Evolutionary conservation across 768 basidiomycete genomes (phyloP).

Genomic region (Amanita thiersii): DNA sequence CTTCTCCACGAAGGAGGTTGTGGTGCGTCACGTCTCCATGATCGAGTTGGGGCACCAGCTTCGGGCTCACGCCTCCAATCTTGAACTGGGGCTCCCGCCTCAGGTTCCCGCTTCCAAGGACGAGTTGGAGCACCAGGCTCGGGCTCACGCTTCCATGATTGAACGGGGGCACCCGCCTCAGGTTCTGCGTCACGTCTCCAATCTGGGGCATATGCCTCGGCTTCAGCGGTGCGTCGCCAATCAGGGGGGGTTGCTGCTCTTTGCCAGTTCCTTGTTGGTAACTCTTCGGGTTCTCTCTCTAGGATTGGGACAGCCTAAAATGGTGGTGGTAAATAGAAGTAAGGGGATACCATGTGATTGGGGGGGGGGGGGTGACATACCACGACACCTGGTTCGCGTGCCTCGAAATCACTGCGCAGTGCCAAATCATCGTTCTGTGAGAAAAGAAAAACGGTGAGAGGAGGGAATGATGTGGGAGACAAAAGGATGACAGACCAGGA

Average conservation of each 20-base stretch:
- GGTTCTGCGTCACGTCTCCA: too few species aligned
- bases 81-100: background rate
- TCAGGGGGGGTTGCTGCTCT: background rate
- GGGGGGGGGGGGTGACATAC: too few species aligned
- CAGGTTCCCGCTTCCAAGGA: slow-evolving; percentile 13
- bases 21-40: slow-evolving; percentile 11
- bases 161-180: background rate
- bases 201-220: background rate
- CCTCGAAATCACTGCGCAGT: too few species aligned
- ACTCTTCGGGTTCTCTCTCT: slow-evolving; percentile 13
- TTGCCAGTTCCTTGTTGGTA: background rate
- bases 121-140: slow-evolving; percentile 3
- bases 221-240: background rate
- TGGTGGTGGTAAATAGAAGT: slow-evolving; percentile 9
- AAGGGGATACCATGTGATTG: too few species aligned
- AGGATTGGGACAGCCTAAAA: slow-evolving; percentile 3
- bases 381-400: too few species aligned
- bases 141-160: slow-evolving; percentile 3
- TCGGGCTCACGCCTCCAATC: slow-evolving; percentile 5
- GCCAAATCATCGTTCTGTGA: too few species aligned
- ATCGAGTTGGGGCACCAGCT: slow-evolving; percentile 2
- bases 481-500: slow-evolving; percentile 8
- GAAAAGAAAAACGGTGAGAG: too few species aligned
- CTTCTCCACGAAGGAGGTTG: background rate
- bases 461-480: too few species aligned